Conservation (phyloP, 805 yeast genomes). For the Yarrowia alimentaria region DNA sequence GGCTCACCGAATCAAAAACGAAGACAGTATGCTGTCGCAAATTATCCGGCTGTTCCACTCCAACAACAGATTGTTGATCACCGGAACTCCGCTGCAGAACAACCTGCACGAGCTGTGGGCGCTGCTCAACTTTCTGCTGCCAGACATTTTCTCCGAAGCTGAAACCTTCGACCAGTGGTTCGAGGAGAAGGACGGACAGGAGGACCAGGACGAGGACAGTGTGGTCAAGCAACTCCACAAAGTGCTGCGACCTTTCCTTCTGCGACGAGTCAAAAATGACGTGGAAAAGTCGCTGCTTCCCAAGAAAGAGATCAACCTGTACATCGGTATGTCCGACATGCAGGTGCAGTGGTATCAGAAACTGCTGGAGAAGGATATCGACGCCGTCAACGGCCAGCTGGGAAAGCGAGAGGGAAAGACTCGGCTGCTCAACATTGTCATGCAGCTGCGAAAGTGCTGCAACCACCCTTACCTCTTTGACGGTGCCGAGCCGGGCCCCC, state of each 20-base stretch:
- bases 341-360: constrained; percentile 89
- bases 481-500: constrained; percentile 99
- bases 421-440: constrained; percentile 84
- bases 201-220: constrained; percentile 60
- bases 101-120: constrained; percentile 98
- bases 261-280: constrained; percentile 87
- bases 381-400: constrained; percentile 94
- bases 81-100: constrained; percentile 96
- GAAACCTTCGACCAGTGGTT: constrained; percentile 92
- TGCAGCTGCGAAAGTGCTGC: constrained; percentile 95
- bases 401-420: constrained; percentile 90
- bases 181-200: constrained; percentile 48
- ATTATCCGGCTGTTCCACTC: constrained; percentile 87
- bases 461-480: constrained; percentile 96
- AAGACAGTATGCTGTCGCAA: constrained; percentile 86
- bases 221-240: constrained; percentile 88
- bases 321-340: constrained; percentile 95
- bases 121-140: constrained; percentile 78
- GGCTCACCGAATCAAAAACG: constrained; percentile 95
- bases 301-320: constrained; percentile 83
- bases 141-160: constrained; percentile 93
- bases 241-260: constrained; percentile 79
- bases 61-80: constrained; percentile 76
- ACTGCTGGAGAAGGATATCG: constrained; percentile 86
- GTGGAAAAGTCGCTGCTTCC: constrained; percentile 90